Base-by-base conservation (phyloP, 2,329 filamentous ascomycete species). In the Cylindrodendrum hubeiense region DNA sequence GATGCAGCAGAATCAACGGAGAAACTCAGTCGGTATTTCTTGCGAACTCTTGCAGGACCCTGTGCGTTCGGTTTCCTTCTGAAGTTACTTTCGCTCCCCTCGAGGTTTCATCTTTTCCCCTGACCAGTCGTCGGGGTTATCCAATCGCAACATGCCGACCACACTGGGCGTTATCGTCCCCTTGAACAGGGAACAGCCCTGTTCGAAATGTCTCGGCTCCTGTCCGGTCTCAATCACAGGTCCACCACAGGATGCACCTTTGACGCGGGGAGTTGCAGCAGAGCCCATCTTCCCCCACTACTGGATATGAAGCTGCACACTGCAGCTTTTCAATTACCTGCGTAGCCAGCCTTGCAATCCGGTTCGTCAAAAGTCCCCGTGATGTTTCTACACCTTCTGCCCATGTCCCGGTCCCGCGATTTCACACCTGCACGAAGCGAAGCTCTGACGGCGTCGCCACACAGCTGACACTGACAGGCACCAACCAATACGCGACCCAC, bases 81-180 rank as follows among this genome's bases (percentile, higher is more conserved):
- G 28, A 60, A n/a, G 41, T 47, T 33, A n/a, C 24, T 26, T 15
- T 34, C 28, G 17, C 19, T 41, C 66, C 65, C 5, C 63, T 50
- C 46, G 49, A 46, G 54, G 72, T 73, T 74, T 74, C 66, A 73
- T 68, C 57, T 54, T 68, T 62, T 59, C 63, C 67, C 66, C 67
- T 68, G 67, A 68, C 68, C 39, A 56, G 54, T n/a, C n/a, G 37
- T 39, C 37, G 12, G 56, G 57, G 52, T 47, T 52, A 26, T 47
- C 50, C 65, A 63, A 49, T n/a, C 17, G 19, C 43, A 21, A 28
- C 19, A 26, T 50, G 34, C 52, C 52, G 52, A 34, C 39, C 41
- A 43, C 47, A 50, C 26, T 34, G 33, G 63, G 58, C 44, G 53
- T 63, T 34, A 34, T 60, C 30, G 51, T 26, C 51, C 49, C 47